phyloP scores from a whole-genome alignment of 2,329 filamentous ascomycete genomes.

The Corynespora cassiicola region DNA sequence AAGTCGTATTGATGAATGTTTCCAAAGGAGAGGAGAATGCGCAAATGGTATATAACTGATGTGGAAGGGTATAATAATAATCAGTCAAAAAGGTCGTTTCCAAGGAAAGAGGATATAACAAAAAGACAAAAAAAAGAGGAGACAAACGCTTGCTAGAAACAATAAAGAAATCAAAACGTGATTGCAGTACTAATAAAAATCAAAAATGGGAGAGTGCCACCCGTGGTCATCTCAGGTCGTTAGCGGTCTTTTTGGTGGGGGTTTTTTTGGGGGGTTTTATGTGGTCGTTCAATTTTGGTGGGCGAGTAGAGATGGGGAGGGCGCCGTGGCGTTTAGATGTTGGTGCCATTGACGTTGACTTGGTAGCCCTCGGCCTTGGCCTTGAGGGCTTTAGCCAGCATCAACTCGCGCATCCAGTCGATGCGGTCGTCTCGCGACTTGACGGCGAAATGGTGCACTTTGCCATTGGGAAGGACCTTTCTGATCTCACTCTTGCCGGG shows the following conservation, averaged over 20 bases:
- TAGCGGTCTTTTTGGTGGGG: background rate
- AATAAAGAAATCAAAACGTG: no score
- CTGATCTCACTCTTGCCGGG: conserved; percentile 48
- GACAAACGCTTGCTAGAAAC: no score
- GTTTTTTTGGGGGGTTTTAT: background rate
- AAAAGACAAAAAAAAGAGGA: no score
- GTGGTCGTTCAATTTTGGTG: no score
- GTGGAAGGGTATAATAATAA: no score
- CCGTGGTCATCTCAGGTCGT: conserved; percentile 8
- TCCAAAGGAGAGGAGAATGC: no score
- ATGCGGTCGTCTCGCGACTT: conserved; percentile 87
- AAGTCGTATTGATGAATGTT: no score
- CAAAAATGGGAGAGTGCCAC: conserved; percentile 5
- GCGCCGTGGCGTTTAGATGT: conserved; percentile 32
- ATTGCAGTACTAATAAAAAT: background rate
- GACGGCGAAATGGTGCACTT: conserved; percentile 94
- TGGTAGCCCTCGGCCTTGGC: conserved; percentile 85
- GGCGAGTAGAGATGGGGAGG: no score
- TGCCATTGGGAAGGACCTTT: conserved; percentile 58
- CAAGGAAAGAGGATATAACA: no score
- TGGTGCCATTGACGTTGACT: conserved; percentile 75
- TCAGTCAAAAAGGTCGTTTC: no score
- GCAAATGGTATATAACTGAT: no score
- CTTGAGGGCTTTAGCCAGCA: conserved; percentile 86
- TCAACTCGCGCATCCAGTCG: conserved; percentile 95